Evolutionary conservation across 1,284 basidiomycete species (phyloP).

Genomic region (Apiotrichum domesticum): DNA sequence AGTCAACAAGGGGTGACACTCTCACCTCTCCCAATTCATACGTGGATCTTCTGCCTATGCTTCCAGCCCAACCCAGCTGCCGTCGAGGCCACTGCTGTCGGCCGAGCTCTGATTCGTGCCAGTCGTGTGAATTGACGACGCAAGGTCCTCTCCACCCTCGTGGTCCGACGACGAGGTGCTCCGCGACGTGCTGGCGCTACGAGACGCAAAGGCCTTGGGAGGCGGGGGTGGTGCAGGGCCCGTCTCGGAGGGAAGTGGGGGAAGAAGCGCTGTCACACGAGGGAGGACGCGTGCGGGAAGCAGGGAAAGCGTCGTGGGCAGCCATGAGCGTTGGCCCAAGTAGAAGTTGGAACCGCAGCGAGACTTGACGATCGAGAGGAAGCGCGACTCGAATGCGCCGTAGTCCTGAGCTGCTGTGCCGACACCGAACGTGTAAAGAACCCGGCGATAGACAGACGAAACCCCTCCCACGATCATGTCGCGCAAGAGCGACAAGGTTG

Average conservation of each 20-base stretch:
- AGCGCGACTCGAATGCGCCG: conserved; percentile 24
- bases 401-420: conserved; percentile 31
- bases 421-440: conserved; percentile 25
- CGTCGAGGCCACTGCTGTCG: conserved; percentile 29
- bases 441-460: not conserved
- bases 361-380: conserved; percentile 32
- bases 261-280: conserved; percentile 21
- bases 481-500: conserved; percentile 29
- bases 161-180: conserved; percentile 26
- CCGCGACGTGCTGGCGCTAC: not conserved
- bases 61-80: conserved; percentile 35
- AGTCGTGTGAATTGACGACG: conserved; percentile 34
- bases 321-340: conserved; percentile 31
- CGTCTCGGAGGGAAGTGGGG: conserved; percentile 26
- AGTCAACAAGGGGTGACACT: too few relatives aligned
- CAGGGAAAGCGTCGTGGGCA: conserved; percentile 23
- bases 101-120: conserved; percentile 22
- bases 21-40: too few relatives aligned
- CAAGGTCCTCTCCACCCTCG: conserved; percentile 36
- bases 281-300: conserved; percentile 22
- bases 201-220: conserved; percentile 7
- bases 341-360: conserved; percentile 14
- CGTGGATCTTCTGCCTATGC: too few relatives aligned
- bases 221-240: conserved; percentile 23
- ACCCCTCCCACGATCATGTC: conserved; percentile 18